Conservation (phyloP, 75 land plant species). For the Sequoia sempervirens region DNA sequence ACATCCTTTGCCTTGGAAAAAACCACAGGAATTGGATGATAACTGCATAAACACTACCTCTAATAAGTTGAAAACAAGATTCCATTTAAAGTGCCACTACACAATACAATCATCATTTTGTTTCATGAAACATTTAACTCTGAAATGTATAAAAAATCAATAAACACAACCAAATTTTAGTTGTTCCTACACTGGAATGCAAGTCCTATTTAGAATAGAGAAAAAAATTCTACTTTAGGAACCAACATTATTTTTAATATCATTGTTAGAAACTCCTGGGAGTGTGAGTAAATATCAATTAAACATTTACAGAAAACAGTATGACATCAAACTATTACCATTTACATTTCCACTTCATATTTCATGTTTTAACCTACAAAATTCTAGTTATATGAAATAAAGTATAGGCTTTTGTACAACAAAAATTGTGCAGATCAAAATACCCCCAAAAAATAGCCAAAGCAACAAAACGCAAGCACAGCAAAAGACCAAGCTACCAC, state of each 20-base stretch:
- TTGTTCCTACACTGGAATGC: background rate
- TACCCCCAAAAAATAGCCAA: background rate
- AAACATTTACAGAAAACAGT: background rate
- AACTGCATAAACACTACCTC: slow-evolving; percentile 41
- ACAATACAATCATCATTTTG: background rate
- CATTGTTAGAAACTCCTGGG: background rate
- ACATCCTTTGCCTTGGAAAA: slow-evolving; percentile 89
- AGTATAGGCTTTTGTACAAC: no score
- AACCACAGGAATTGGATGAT: slow-evolving; percentile 93
- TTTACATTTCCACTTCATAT: background rate
- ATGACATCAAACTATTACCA: background rate
- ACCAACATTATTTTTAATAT: background rate
- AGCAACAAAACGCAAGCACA: background rate
- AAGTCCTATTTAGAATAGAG: background rate
- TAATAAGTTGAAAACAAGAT: background rate
- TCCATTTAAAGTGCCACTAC: background rate
- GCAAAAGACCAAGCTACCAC: background rate
- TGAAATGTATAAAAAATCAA: background rate
- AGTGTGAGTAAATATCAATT: background rate
- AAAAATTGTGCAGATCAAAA: background rate
- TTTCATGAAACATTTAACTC: background rate
- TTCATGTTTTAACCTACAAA: background rate
- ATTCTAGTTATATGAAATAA: background rate
- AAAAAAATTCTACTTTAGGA: background rate
- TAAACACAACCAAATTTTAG: background rate